phyloP scores from a whole-genome alignment of 2,329 filamentous ascomycete genomes.

The Cadophora sp. region DNA sequence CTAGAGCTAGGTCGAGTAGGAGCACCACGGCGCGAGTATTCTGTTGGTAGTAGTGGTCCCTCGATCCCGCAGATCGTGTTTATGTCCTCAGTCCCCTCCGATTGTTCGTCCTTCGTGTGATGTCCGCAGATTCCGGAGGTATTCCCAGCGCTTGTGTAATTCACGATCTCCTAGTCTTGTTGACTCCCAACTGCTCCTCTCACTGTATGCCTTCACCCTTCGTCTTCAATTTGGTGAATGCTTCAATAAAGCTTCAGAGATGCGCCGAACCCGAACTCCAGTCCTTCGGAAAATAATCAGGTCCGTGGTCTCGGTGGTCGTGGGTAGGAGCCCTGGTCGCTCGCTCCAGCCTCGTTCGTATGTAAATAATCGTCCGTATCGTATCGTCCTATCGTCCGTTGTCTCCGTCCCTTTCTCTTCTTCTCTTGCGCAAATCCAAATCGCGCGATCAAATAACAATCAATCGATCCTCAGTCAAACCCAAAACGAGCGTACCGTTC shows the following conservation, averaged over 20 bases:
- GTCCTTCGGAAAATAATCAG: neutral
- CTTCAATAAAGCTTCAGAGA: neutral
- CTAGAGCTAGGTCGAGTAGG: slow-evolving; percentile 13
- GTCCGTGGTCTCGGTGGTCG: neutral
- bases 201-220: neutral
- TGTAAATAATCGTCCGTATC: slow-evolving; percentile 8
- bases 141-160: neutral
- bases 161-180: neutral
- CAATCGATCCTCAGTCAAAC: neutral
- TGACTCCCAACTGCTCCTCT: neutral
- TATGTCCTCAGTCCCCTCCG: neutral
- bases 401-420: neutral
- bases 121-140: neutral
- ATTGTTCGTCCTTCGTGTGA: neutral
- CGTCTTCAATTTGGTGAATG: neutral
- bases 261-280: neutral
- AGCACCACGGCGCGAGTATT: slow-evolving; percentile 16
- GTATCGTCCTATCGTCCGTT: slow-evolving; percentile 1
- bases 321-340: neutral
- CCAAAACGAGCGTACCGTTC: neutral
- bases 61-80: neutral
- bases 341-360: slow-evolving; percentile 1
- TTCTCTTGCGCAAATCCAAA: neutral
- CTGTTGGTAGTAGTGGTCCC: neutral
- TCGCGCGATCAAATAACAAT: neutral